phyloP scores from a whole-genome alignment of 163 green algal genomes.

The Chlorella variabilis region DNA sequence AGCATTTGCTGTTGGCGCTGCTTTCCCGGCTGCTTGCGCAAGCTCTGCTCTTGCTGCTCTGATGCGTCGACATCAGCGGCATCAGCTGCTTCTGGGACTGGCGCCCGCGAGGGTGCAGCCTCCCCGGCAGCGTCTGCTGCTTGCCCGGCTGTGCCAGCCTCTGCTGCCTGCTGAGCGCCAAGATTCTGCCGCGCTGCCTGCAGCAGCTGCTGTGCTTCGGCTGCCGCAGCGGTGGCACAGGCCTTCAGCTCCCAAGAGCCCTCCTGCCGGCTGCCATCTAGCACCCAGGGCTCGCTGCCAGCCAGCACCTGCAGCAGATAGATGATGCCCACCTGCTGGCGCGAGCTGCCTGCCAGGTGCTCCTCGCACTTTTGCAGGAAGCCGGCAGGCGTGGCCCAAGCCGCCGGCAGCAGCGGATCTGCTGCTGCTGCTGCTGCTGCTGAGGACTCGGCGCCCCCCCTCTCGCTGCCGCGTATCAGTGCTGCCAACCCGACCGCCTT shows the following conservation, averaged over 20 bases:
- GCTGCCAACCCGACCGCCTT: slow-evolving; percentile 9
- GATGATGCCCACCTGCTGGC: neutral
- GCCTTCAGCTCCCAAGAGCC: slow-evolving; percentile 13
- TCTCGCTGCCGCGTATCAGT: neutral
- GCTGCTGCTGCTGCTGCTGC: no score
- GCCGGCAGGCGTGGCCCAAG: neutral
- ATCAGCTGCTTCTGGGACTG: neutral
- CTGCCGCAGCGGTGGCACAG: neutral
- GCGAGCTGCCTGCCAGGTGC: neutral
- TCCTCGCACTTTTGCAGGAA: slow-evolving; percentile 5
- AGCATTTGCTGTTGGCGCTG: slow-evolving; percentile 19
- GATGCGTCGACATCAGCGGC: neutral
- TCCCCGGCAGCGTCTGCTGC: no score
- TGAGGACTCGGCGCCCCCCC: neutral
- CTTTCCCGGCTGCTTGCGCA: slow-evolving; percentile 15
- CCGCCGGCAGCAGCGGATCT: slow-evolving; percentile 1
- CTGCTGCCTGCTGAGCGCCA: neutral
- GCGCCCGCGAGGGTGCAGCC: neutral
- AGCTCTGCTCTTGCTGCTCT: neutral
- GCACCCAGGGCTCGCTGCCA: slow-evolving; percentile 1
- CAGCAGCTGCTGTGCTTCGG: slow-evolving; percentile 4
- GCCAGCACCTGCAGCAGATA: slow-evolving; percentile 29
- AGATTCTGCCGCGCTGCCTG: neutral
- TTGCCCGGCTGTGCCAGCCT: neutral
- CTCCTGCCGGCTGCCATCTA: slow-evolving; percentile 7